A percentile compares a stretch with the other conserved stretches of the same genome.
Evolutionary conservation across 345 rosid species (phyloP).

Genomic region (Citrus medica): DNA sequence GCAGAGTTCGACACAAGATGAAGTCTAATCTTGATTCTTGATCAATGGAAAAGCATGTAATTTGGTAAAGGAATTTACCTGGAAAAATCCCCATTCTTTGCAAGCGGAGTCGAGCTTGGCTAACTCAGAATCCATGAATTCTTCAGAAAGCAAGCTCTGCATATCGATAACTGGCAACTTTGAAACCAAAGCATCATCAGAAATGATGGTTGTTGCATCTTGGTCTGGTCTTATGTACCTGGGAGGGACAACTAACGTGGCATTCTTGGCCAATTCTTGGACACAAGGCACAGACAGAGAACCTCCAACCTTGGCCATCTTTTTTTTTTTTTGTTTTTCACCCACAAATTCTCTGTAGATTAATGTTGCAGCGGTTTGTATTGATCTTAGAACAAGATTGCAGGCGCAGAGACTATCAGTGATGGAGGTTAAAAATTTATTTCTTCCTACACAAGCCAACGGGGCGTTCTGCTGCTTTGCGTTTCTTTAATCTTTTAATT

Average conservation of each 20-base stretch:
- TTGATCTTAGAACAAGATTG: too few species aligned
- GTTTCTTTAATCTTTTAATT: too few species aligned
- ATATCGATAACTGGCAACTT: slow-evolving; percentile 41
- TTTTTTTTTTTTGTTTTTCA: neutral
- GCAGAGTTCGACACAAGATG: too few species aligned
- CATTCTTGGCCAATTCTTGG: slow-evolving; percentile 29
- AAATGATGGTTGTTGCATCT: neutral
- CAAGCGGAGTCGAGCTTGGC: slow-evolving; percentile 26
- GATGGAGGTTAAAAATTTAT: too few species aligned
- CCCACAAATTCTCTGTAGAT: neutral
- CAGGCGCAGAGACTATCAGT: too few species aligned
- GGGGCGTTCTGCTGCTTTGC: too few species aligned
- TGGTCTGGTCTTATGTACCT: slow-evolving; percentile 33
- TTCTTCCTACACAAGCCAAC: too few species aligned
- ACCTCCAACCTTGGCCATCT: slow-evolving; percentile 13
- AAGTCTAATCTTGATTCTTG: too few species aligned
- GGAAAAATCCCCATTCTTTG: slow-evolving; percentile 24
- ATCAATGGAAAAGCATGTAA: too few species aligned
- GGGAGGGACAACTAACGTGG: slow-evolving; percentile 21
- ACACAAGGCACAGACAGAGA: slow-evolving; percentile 44
- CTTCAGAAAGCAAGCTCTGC: slow-evolving; percentile 26
- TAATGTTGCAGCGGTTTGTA: neutral
- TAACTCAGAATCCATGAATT: slow-evolving; percentile 33
- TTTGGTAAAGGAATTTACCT: neutral
- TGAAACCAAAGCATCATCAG: neutral